Base-by-base conservation (phyloP, 1,284 basidiomycete genomes). In the Apiotrichum sp. region DNA sequence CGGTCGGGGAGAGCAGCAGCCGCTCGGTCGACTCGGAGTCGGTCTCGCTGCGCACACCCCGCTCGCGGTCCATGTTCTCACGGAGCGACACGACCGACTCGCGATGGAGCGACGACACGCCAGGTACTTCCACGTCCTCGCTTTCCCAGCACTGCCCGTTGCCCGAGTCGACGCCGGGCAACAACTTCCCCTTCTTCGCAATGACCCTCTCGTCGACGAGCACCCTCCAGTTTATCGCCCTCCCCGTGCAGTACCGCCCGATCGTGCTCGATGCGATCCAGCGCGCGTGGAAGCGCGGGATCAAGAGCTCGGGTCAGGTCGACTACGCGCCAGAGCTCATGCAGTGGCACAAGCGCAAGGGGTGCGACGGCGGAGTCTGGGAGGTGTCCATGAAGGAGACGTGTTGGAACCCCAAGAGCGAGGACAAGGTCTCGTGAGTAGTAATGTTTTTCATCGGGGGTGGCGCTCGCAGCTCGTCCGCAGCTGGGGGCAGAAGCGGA, bases 281-380 rank as follows among this genome's bases (percentile, higher is more conserved):
- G 33, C 51, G 58, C 31, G 68, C 71, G 13, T 74, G 72, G 72
- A 62, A 57, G 45, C 59, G 54, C 31, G 72, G 72, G 2, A 62
- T 73, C 39, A 53, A 52, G 40, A 66, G 62, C 46, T 61, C 62
- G 6, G 51, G 53, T 11, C 57, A 66, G 39, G 67, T 74, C n/a
- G 71, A 72, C 11, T 74, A 74, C 52, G 55, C 60, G n/a, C 62
- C 69, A 3, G 72, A 73, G 47, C 55, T 72, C 50, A 71, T 70
- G 70, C 62, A 62, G 53, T 65, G 58, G 47, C 70, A 72, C 50
- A 66, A 66, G 55, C 63, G 68, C 33, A 69, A 67, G 48, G 72
- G 72, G 7, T 71, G 70, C 52, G 71, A 74, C 31, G 68, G 69
- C 6, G 72, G 72, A 2, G 72, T 74, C 2, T 74, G 72, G 72